A percentile compares a stretch with the other conserved stretches of the same genome.
Evolutionary conservation across 495 filamentous ascomycete genomes (phyloP).

Genomic region (Aspergillus cavernicola): DNA sequence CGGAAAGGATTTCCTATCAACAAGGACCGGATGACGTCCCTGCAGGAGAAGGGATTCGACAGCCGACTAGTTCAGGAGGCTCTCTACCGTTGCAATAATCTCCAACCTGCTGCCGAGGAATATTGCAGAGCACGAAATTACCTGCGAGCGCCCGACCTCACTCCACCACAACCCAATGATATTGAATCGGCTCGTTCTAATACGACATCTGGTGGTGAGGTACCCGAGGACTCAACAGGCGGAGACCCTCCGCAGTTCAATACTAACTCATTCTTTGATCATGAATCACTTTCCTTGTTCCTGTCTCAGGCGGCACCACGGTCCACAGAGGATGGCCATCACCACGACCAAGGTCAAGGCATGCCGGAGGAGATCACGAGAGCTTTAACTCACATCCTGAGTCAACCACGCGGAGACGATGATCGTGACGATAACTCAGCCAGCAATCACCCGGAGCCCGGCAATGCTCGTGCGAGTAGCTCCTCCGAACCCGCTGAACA

Average conservation of each 20-base stretch:
- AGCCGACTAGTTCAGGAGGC: slow-evolving; percentile 69
- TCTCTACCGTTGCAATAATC: slow-evolving; percentile 75
- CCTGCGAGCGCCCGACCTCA: slow-evolving; percentile 42
- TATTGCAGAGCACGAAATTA: slow-evolving; percentile 64
- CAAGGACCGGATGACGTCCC: slow-evolving; percentile 37
- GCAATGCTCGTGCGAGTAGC: slow-evolving; percentile 10
- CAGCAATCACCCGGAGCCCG: slow-evolving; percentile 15
- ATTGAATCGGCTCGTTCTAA: slow-evolving; percentile 45
- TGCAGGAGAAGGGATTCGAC: slow-evolving; percentile 49
- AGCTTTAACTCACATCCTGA: slow-evolving; percentile 35
- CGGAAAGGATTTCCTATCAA: slow-evolving; percentile 47
- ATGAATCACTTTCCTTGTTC: slow-evolving; percentile 37
- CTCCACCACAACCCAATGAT: slow-evolving; percentile 58
- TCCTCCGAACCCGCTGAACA: slow-evolving; percentile 22
- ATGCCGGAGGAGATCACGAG: slow-evolving; percentile 31
- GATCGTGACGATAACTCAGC: slow-evolving; percentile 25
- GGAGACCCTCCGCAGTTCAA: slow-evolving; percentile 32
- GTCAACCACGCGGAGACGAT: slow-evolving; percentile 28
- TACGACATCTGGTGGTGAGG: slow-evolving; percentile 25
- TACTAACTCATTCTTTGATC: slow-evolving; percentile 24
- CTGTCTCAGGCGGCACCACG: slow-evolving; percentile 32
- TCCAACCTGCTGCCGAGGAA: slow-evolving; percentile 54
- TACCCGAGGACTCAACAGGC: slow-evolving; percentile 28
- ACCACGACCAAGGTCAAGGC: slow-evolving; percentile 18
- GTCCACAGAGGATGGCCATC: slow-evolving; percentile 20